Percentiles rank a stretch among this genome's conserved stretches.
These are phyloP conservation scores for Diaporthe aspalathi DNA, from an alignment of 2,329 filamentous ascomycete genomes.

Conservation along the genomic window DNA sequence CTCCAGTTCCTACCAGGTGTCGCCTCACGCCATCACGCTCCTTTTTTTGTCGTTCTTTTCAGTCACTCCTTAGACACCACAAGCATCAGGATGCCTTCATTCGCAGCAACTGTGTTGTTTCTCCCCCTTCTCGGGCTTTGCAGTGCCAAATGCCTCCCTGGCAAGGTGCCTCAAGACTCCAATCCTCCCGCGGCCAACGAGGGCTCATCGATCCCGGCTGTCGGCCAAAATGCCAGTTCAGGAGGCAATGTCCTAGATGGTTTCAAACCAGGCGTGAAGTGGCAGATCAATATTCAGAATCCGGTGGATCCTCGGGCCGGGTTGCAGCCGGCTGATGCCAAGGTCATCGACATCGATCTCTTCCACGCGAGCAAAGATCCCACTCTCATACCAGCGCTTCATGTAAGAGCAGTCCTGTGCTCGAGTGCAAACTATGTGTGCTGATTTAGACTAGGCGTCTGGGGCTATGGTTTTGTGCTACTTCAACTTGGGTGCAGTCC, in stretches of 20 bases:
- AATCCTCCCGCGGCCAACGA: neutral
- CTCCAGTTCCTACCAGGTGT: neutral
- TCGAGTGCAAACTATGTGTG: neutral
- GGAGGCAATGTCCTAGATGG: neutral
- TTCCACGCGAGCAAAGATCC: constrained; percentile 36
- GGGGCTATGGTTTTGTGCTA: constrained; percentile 34
- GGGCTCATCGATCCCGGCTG: neutral
- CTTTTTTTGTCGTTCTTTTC: constrained; percentile 4
- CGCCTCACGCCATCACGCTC: constrained; percentile 10
- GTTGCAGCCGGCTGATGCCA: constrained; percentile 33
- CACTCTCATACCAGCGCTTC: constrained; percentile 31
- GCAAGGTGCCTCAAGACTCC: neutral
- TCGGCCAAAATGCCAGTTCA: constrained; percentile 1
- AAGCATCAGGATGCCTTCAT: constrained; percentile 37
- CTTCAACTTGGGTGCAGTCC: constrained; percentile 33
- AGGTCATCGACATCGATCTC: constrained; percentile 35
- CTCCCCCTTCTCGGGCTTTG: constrained; percentile 22
- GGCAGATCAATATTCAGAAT: constrained; percentile 37
- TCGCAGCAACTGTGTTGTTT: constrained; percentile 35
- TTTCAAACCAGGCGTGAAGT: constrained; percentile 35
- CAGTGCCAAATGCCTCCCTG: constrained; percentile 18
- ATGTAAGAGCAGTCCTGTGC: neutral
- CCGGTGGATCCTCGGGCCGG: constrained; percentile 33
- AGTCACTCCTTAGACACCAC: constrained; percentile 10
- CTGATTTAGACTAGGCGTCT: constrained; percentile 7